Percentiles rank a stretch among this genome's conserved stretches.
Evolutionary conservation across 352 stramenopile genomes (phyloP).

Genomic region (Phytophthora hibernalis): DNA sequence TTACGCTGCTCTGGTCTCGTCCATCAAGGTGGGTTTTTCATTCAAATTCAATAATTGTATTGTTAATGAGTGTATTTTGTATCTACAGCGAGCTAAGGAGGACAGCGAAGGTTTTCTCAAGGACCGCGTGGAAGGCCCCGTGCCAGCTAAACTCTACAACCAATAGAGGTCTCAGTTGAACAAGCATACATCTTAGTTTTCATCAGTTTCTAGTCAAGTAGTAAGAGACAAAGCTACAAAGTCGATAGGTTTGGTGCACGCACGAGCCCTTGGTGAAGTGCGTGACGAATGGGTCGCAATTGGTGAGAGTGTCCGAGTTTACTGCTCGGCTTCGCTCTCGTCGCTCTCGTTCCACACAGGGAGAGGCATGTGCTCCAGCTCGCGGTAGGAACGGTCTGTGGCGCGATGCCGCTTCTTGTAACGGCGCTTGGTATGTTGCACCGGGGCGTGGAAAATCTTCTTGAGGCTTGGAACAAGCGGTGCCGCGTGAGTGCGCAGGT

Average conservation of each 20-base stretch:
- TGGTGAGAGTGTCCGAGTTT: not conserved
- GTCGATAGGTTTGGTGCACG: conserved; percentile 14
- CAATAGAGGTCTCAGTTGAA: conserved; percentile 39
- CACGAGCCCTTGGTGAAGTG: conserved; percentile 10
- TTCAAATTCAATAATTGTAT: not conserved
- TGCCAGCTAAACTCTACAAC: conserved; percentile 71
- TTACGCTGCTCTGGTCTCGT: conserved; percentile 75
- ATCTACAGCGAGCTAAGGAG: conserved; percentile 69
- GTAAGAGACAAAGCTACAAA: conserved; percentile 25
- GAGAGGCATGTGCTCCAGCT: conserved; percentile 72
- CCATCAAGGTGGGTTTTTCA: conserved; percentile 61
- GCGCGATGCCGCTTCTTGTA: conserved; percentile 65
- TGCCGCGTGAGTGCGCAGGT: conserved; percentile 54
- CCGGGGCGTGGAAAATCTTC: conserved; percentile 61
- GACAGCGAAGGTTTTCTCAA: conserved; percentile 84
- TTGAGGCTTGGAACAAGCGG: conserved; percentile 65
- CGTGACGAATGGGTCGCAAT: conserved; percentile 19
- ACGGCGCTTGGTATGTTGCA: conserved; percentile 44
- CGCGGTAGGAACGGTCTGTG: conserved; percentile 58
- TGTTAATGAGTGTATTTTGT: not conserved
- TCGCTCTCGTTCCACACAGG: conserved; percentile 53
- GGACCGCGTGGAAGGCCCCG: conserved; percentile 82
- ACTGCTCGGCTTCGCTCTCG: conserved; percentile 39
- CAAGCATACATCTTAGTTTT: conserved; percentile 39
- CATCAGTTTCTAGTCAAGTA: conserved; percentile 34